These are phyloP conservation scores for Colletotrichum salicis DNA, from an alignment of 2,329 filamentous ascomycete species.

Conservation along the genomic window DNA sequence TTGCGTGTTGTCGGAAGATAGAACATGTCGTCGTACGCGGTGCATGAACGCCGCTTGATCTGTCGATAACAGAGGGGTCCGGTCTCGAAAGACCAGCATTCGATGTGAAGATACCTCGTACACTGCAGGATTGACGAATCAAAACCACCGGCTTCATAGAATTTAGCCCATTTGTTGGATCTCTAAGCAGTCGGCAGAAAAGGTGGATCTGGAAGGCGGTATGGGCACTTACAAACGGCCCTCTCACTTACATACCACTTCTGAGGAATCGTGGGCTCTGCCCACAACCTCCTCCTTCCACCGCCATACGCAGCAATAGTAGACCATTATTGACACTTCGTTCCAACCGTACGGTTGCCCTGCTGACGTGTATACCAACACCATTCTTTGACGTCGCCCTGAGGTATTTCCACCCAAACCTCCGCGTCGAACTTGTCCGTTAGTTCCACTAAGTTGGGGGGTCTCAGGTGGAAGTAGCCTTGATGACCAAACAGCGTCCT, in stretches of 20 bases:
- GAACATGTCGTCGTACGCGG: background rate
- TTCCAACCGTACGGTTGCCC: no score
- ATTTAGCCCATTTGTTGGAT: slow-evolving; percentile 2
- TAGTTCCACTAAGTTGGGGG: background rate
- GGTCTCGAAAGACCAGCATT: slow-evolving; percentile 4
- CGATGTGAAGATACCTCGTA: slow-evolving; percentile 3
- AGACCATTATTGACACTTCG: no score
- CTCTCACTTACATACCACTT: no score
- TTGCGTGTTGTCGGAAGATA: background rate
- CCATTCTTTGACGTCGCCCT: background rate
- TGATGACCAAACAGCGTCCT: background rate
- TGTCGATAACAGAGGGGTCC: background rate
- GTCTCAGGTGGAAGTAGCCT: background rate
- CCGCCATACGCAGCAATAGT: no score
- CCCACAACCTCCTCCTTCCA: no score
- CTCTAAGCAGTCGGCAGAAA: no score
- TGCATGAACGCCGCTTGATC: background rate
- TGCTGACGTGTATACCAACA: no score
- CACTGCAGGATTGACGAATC: background rate
- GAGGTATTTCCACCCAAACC: background rate
- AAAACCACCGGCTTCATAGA: background rate
- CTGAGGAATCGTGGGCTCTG: no score
- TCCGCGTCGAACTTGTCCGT: background rate
- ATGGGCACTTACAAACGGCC: no score
- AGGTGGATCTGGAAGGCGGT: no score